These are phyloP conservation scores for Chaetothyriales sp. DNA, from an alignment of 2,329 filamentous ascomycete species.

Conservation along the genomic window DNA sequence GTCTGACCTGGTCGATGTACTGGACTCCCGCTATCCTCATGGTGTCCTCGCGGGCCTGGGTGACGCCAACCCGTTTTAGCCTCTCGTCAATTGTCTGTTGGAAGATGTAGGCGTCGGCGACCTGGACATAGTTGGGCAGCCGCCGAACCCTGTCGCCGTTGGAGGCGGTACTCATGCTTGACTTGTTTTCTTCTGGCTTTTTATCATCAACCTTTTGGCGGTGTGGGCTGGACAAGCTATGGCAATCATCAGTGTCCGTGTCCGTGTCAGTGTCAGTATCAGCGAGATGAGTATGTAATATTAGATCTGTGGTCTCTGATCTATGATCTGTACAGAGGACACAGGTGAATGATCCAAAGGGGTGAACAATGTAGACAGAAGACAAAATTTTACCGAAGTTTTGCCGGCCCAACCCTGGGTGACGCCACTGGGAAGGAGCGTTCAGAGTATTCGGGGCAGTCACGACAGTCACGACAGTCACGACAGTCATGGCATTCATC, in stretches of 20 bases:
- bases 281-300: not conserved
- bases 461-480: not conserved
- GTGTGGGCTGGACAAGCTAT: not conserved
- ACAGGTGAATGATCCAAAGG: not conserved
- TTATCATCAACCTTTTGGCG: not conserved
- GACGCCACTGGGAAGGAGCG: not conserved
- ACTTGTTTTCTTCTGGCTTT: not conserved
- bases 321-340: not conserved
- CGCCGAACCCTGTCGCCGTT: not conserved
- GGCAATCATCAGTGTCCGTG: not conserved
- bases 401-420: not conserved
- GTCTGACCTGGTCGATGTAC: conserved; percentile 74
- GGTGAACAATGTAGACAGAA: not conserved
- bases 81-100: conserved; percentile 65
- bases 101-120: conserved; percentile 61
- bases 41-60: conserved; percentile 63
- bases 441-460: too few species aligned
- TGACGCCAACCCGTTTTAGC: conserved; percentile 53
- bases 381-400: not conserved
- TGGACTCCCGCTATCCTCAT: conserved; percentile 73
- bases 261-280: not conserved
- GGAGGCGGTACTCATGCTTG: not conserved
- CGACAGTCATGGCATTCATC: not conserved
- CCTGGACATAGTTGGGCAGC: conserved; percentile 48
- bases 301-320: too few species aligned